Evolutionary conservation across 164 flowering plant species (phyloP), one percentile per base, ranked within the genome.

Genomic region (Taxillus chinensis): DNA sequence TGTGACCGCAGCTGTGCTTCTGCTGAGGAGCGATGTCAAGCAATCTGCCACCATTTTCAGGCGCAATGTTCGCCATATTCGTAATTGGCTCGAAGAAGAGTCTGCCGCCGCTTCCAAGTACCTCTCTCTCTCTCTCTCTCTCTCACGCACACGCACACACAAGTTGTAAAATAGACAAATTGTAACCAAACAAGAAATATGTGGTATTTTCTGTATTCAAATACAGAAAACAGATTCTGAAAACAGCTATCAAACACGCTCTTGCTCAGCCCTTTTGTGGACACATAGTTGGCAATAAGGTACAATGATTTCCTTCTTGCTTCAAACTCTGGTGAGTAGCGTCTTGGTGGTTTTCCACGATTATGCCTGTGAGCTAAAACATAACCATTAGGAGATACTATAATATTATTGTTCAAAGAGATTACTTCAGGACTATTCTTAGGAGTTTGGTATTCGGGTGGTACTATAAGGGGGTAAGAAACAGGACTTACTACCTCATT

Each of bases 221-320:
- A n/a, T n/a, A n/a, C n/a, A n/a, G n/a, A n/a, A n/a, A n/a, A n/a
- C n/a, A n/a, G n/a, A n/a, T n/a, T n/a, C n/a, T n/a, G n/a, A n/a
- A n/a, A n/a, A n/a, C n/a, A n/a, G n/a, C n/a, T n/a, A n/a, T n/a
- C n/a, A n/a, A n/a, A n/a, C n/a, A n/a, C n/a, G n/a, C n/a, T n/a
- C n/a, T 59, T 14, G 6, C 57, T 39, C 48, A 65, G 16, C 58
- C 11, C 48, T 15, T 65, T 11, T 42, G 58, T 49, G 49, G 57
- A 59, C 12, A 65, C 63, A 65, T 65, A 52, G 16, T 65, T 65
- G 42, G 62, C 49, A 59, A 58, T 58, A 4, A 57, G 68, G 15
- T 59, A 59, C 41, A 1, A 8, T 39, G 57, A 49, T n/a, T n/a
- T n/a, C 45, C 61, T 64, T 58, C 43, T 40, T 37, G 16, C 57